These are phyloP conservation scores for Catunica adiposa DNA, from an alignment of 2,329 filamentous ascomycete genomes.

Conservation along the genomic window DNA sequence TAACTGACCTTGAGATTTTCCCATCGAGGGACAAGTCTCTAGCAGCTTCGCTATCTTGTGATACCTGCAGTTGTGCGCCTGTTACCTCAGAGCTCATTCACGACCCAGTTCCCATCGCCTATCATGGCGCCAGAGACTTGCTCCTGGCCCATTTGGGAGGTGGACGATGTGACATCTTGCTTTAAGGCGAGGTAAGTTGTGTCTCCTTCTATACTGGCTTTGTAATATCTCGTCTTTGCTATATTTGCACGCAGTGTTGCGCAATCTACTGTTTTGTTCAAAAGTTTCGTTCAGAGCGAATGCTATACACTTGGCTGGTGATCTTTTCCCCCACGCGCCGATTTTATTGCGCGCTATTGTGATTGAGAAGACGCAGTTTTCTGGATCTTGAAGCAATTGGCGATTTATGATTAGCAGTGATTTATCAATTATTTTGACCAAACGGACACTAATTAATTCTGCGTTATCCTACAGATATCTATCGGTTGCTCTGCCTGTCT, in stretches of 20 bases:
- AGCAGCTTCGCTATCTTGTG: neutral
- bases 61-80: neutral
- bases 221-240: neutral
- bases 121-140: slow-evolving; percentile 13
- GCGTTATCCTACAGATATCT: slow-evolving; percentile 43
- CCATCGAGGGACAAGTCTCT: neutral
- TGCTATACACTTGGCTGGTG: too few relatives aligned
- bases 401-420: too few relatives aligned
- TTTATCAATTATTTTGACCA: neutral
- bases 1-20: neutral
- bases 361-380: neutral
- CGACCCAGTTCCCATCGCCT: neutral
- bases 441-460: neutral
- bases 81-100: neutral
- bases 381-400: too few relatives aligned
- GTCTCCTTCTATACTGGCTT: too few relatives aligned
- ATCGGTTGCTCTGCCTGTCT: slow-evolving; percentile 61
- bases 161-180: slow-evolving; percentile 47
- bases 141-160: slow-evolving; percentile 40
- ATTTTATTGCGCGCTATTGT: too few relatives aligned
- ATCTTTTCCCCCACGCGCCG: too few relatives aligned
- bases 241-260: neutral
- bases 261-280: neutral
- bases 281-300: neutral
- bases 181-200: slow-evolving; percentile 49